A percentile compares a stretch with the other conserved stretches of the same genome.
Conservation (phyloP, 306 rosid genomes). For the Corylus heterophylla region DNA sequence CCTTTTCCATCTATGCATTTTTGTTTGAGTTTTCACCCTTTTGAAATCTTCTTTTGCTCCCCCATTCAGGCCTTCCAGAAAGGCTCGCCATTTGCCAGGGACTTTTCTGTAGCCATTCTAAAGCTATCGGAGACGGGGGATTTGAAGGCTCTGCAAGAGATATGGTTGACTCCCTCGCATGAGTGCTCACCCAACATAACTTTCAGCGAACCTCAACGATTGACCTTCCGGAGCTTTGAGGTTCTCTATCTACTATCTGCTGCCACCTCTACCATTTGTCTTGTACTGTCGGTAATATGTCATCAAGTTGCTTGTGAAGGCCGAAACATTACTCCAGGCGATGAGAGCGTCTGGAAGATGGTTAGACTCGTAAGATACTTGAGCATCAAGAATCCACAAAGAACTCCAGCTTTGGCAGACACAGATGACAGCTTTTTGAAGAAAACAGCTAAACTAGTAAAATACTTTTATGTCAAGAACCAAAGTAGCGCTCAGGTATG, state of each 20-base stretch:
- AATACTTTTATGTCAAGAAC: background rate
- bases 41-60: slow-evolving; percentile 3
- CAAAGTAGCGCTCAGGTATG: slow-evolving; percentile 16
- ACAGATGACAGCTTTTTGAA: slow-evolving; percentile 15
- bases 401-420: slow-evolving; percentile 34
- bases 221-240: slow-evolving; percentile 43
- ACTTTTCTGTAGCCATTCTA: slow-evolving; percentile 54
- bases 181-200: slow-evolving; percentile 35
- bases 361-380: background rate
- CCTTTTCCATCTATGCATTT: too few species aligned
- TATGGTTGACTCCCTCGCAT: slow-evolving; percentile 40
- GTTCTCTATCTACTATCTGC: slow-evolving; percentile 46
- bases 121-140: slow-evolving; percentile 46
- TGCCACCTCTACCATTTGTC: slow-evolving; percentile 44
- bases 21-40: too few species aligned
- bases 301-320: slow-evolving; percentile 5
- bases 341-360: slow-evolving; percentile 16
- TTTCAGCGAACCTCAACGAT: slow-evolving; percentile 28
- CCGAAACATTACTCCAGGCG: background rate
- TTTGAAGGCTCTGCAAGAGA: slow-evolving; percentile 21
- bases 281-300: slow-evolving; percentile 7
- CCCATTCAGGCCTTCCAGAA: slow-evolving; percentile 56
- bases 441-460: slow-evolving; percentile 5
- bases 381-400: slow-evolving; percentile 9
- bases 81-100: slow-evolving; percentile 56